These are phyloP conservation scores for Leccinum longicurvipes DNA, from an alignment of 768 basidiomycete genomes.

Conservation along the genomic window DNA sequence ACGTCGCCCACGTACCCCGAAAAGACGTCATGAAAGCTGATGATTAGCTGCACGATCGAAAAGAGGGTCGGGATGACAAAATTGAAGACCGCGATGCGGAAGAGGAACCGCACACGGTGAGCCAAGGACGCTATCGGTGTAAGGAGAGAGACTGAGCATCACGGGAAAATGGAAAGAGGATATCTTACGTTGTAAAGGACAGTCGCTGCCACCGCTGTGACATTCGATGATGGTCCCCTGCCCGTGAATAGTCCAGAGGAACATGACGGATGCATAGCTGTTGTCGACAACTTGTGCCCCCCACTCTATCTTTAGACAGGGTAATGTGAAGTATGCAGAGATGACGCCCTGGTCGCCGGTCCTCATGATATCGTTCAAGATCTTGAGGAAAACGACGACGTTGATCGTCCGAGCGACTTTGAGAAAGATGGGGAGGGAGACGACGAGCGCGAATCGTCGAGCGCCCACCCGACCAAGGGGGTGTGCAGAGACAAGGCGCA, in stretches of 20 bases:
- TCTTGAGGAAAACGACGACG: constrained; percentile 26
- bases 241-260: constrained; percentile 21
- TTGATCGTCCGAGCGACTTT: constrained; percentile 30
- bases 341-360: constrained; percentile 11
- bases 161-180: too few relatives aligned
- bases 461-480: constrained; percentile 16
- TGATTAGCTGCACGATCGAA: constrained; percentile 3
- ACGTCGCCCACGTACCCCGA: background rate
- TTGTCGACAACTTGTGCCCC: constrained; percentile 28
- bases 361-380: constrained; percentile 18
- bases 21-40: background rate
- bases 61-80: constrained; percentile 22
- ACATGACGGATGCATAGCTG: constrained; percentile 26
- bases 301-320: constrained; percentile 32
- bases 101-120: constrained; percentile 15
- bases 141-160: too few relatives aligned
- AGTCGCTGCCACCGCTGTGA: background rate
- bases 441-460: constrained; percentile 16
- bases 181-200: background rate
- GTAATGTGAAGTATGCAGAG: constrained; percentile 14
- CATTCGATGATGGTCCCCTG: background rate
- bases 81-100: constrained; percentile 27
- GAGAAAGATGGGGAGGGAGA: constrained; percentile 24
- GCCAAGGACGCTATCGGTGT: background rate
- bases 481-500: constrained; percentile 29